Conservation (phyloP, 805 yeast species). For the Candida andamanensis region DNA sequence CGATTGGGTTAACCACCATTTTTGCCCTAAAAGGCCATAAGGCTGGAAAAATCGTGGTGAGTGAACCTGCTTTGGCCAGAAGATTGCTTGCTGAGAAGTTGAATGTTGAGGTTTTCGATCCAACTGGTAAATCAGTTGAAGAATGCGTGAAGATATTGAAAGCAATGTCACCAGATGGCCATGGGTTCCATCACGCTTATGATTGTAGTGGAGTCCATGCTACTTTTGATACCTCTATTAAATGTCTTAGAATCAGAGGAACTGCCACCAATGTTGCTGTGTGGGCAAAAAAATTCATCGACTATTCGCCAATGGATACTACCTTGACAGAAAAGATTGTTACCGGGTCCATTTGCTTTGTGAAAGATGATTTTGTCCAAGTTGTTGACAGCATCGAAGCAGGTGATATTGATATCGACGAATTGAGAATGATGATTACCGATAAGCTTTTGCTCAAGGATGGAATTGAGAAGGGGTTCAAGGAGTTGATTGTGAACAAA, state of each 20-base stretch:
- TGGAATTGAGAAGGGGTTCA: constrained; percentile 50
- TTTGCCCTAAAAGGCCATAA: constrained; percentile 45
- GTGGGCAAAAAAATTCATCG: constrained; percentile 51
- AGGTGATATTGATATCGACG: constrained; percentile 42
- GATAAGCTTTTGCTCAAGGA: constrained; percentile 46
- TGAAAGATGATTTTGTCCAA: constrained; percentile 50
- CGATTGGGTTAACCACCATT: constrained; percentile 56
- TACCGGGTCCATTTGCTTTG: constrained; percentile 61
- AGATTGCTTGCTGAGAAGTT: constrained; percentile 51
- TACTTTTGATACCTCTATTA: constrained; percentile 48
- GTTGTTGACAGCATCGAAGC: constrained; percentile 47
- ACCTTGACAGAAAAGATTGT: constrained; percentile 51
- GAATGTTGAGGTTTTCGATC: constrained; percentile 49
- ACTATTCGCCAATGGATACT: constrained; percentile 50
- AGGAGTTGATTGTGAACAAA: constrained; percentile 47
- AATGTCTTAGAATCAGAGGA: constrained; percentile 49
- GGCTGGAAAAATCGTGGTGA: constrained; percentile 41
- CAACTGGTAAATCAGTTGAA: constrained; percentile 32
- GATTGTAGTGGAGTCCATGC: constrained; percentile 54
- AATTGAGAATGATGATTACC: constrained; percentile 46
- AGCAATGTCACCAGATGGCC: constrained; percentile 32
- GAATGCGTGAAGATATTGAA: constrained; percentile 33
- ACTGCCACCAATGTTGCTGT: constrained; percentile 60
- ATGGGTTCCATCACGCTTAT: constrained; percentile 46
- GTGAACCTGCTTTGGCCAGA: constrained; percentile 53